Percentiles rank a stretch among this genome's conserved stretches.
Evolutionary conservation across 139 green algal species (phyloP).

Genomic region (Micractinium sp.): DNA sequence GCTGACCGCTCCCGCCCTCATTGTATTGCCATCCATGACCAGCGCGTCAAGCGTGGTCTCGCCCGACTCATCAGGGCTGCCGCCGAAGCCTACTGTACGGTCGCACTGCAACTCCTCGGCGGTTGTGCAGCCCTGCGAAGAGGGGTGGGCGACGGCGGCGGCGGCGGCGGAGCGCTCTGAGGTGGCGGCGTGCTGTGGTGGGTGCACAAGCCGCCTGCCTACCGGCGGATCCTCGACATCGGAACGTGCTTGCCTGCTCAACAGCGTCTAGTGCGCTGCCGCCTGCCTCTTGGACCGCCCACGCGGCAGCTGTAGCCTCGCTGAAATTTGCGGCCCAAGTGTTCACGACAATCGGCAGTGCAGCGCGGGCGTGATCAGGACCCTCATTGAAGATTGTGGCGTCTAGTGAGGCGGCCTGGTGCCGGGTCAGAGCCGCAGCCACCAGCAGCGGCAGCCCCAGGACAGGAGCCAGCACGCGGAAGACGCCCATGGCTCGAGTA

Average conservation of each 20-base stretch:
- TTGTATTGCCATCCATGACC: conserved; percentile 77
- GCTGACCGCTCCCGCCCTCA: conserved; percentile 72
- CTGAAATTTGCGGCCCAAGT: conserved; percentile 71
- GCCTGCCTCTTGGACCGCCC: conserved; percentile 17
- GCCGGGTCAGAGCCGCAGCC: background rate
- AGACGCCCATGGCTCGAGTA: background rate
- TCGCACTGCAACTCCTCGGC: conserved; percentile 76
- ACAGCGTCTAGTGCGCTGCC: conserved; percentile 53
- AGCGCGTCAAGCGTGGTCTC: conserved; percentile 80
- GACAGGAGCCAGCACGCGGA: too few species aligned
- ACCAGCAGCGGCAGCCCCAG: too few species aligned
- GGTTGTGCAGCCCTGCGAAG: conserved; percentile 41
- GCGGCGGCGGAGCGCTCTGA: background rate
- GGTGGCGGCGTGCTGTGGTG: background rate
- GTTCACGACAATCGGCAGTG: conserved; percentile 70
- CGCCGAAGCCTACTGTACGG: conserved; percentile 77
- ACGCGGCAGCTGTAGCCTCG: conserved; percentile 59
- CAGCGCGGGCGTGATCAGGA: background rate
- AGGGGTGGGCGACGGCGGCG: background rate
- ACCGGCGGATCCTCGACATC: background rate
- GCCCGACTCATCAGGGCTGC: conserved; percentile 49
- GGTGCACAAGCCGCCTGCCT: background rate
- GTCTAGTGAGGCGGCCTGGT: background rate
- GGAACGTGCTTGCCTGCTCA: conserved; percentile 27
- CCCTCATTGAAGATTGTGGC: background rate